Conservation (phyloP, 2,329 filamentous ascomycete species). For the Triangularia verruculosa region DNA sequence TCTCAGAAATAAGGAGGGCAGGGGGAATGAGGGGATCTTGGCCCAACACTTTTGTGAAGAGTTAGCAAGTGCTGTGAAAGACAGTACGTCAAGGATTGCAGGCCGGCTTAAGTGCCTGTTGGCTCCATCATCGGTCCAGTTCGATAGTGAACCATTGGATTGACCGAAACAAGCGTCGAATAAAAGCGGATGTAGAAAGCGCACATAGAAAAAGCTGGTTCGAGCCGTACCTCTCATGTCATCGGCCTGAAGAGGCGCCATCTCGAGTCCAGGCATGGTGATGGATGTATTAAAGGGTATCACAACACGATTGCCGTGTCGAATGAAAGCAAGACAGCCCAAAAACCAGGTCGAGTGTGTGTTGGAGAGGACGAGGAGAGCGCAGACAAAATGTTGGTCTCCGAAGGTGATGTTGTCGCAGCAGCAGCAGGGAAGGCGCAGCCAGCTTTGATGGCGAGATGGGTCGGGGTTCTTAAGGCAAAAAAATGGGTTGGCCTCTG, state of each 20-base stretch:
- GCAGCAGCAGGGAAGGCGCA: constrained; percentile 3
- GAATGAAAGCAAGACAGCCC: background rate
- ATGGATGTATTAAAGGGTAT: constrained; percentile 3
- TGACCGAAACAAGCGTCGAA: too few relatives aligned
- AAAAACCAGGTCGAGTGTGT: background rate
- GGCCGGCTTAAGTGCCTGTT: too few relatives aligned
- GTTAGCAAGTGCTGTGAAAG: background rate
- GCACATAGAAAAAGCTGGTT: background rate
- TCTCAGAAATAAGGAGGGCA: constrained; percentile 79
- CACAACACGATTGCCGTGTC: background rate
- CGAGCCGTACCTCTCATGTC: constrained; percentile 38
- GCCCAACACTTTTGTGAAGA: constrained; percentile 67
- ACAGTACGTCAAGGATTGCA: too few relatives aligned
- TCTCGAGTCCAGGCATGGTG: constrained; percentile 42
- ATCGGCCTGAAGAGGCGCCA: constrained; percentile 43
- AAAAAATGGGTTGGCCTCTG: background rate
- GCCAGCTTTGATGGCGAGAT: constrained; percentile 3
- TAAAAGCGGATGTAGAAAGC: background rate
- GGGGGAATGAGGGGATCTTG: constrained; percentile 93
- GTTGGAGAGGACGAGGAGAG: background rate
- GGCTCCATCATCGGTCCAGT: too few relatives aligned
- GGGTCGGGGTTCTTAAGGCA: constrained; percentile 2
- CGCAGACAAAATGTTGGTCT: background rate
- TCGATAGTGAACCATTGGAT: constrained; percentile 21
- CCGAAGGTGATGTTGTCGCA: background rate